Base-by-base conservation (phyloP, 116 monocot genomes). In the Papilionanthe hybrid region DNA sequence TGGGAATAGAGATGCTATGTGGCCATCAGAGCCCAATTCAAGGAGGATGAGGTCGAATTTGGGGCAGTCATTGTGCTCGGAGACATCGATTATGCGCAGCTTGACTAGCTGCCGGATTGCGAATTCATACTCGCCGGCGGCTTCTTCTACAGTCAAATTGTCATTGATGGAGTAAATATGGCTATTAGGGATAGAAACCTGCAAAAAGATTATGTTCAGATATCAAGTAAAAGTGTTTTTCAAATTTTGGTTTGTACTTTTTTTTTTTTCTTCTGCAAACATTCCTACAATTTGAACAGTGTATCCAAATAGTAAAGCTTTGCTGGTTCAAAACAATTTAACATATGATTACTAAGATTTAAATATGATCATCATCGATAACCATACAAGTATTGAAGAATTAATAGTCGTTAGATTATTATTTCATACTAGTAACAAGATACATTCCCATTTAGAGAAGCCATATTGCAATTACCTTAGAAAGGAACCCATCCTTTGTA, bases 41-140 rank as follows among this genome's bases (percentile, higher is more conserved):
- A 95, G 91, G 75, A 95, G 77, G 48, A 95, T 86, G 32, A 95
- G 91, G 77, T 95, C 91, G 47, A 95, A 92, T 81, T 82, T 95
- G 65, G 92, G 95, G 85, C 91, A 95, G 81, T 92, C 95, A 0
- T 86, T 86, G 75, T 72, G 86, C 69, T 84, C 83, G 0, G 83
- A 92, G 2, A 92, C 91, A 58, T 85, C 83, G 0, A 92, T 75
- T 0, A 78, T 81, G 27, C 92, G 89, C 12, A 78, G 77, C 74
- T 89, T 92, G 37, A 95, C 95, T 0, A 92, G 84, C 79, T 95
- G 90, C 19, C 91, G 88, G 45, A 92, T 86, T 11, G 79, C 77
- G 72, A 92, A 91, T 65, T 95, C 90, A 49, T 95, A 92, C 19
- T 85, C 86, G 3, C 65, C 29, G 1, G 95, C 91, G 19, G 87